phyloP scores from a whole-genome alignment of 1,284 basidiomycete species.

The Porodaedalea pini region DNA sequence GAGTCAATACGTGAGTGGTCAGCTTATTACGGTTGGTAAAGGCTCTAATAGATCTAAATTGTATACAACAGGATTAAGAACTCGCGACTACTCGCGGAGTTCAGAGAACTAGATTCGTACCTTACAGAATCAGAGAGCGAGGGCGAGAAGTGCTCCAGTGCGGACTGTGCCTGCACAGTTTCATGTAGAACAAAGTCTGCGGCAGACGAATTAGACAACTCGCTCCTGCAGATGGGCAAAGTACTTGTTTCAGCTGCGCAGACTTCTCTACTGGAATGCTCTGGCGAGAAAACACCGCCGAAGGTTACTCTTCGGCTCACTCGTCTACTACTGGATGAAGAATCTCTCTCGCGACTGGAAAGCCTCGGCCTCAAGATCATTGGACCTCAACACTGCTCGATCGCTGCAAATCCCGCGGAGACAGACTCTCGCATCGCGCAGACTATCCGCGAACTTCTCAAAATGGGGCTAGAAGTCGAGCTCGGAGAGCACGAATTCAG shows the following conservation, averaged over 20 bases:
- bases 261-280: background rate
- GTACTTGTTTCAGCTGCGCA: conserved; percentile 57
- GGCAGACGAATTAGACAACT: conserved; percentile 64
- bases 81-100: conserved; percentile 69
- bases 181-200: conserved; percentile 15
- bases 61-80: conserved; percentile 73
- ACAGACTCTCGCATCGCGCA: conserved; percentile 57
- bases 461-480: conserved; percentile 63
- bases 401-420: conserved; percentile 27
- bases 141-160: conserved; percentile 32
- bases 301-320: conserved; percentile 64
- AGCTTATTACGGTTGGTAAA: background rate
- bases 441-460: conserved; percentile 52
- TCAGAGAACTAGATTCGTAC: conserved; percentile 80
- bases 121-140: conserved; percentile 62
- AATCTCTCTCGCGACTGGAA: background rate
- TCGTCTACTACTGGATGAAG: conserved; percentile 49
- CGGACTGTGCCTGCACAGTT: conserved; percentile 35
- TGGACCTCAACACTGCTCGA: background rate
- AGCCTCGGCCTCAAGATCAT: conserved; percentile 2
- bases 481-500: conserved; percentile 55
- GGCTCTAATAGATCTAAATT: background rate
- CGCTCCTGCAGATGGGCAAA: conserved; percentile 59
- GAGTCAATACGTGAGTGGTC: conserved; percentile 76
- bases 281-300: conserved; percentile 31